These are phyloP conservation scores for Fusarium mexicanum DNA, from an alignment of 2,329 filamentous ascomycete species.

Conservation along the genomic window DNA sequence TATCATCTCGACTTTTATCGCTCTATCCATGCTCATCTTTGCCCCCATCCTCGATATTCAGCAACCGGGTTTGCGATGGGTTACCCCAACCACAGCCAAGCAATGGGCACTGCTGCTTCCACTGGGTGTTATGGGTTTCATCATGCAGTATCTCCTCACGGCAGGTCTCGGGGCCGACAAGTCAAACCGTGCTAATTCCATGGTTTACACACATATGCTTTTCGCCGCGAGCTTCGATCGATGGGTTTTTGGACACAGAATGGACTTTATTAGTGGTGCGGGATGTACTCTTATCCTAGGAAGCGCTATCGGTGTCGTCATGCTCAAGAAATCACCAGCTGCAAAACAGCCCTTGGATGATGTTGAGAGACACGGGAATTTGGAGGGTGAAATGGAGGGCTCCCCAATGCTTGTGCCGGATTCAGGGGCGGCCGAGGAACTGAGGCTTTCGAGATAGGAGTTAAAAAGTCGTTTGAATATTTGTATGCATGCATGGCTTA, in stretches of 20 bases:
- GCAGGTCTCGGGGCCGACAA: conserved; percentile 78
- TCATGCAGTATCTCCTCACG: conserved; percentile 88
- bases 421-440: conserved; percentile 39
- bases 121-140: conserved; percentile 78
- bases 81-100: conserved; percentile 51
- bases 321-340: conserved; percentile 53
- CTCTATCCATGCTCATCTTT: conserved; percentile 66
- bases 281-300: conserved; percentile 64
- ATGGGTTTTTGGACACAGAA: conserved; percentile 62
- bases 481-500: not conserved
- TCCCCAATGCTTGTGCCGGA: conserved; percentile 53
- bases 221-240: conserved; percentile 64
- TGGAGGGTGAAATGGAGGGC: conserved; percentile 48
- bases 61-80: conserved; percentile 58
- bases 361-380: conserved; percentile 47
- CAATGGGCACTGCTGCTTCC: conserved; percentile 76
- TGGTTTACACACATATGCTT: conserved; percentile 68
- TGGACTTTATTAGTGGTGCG: conserved; percentile 59
- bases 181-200: conserved; percentile 65
- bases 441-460: conserved; percentile 26
- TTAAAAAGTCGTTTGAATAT: not conserved
- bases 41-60: conserved; percentile 56
- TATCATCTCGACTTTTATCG: conserved; percentile 74
- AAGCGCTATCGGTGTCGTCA: conserved; percentile 61
- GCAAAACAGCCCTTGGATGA: conserved; percentile 43